These are phyloP conservation scores for Nicotiana knightiana DNA, from an alignment of 257 asterid species.

Conservation along the genomic window DNA sequence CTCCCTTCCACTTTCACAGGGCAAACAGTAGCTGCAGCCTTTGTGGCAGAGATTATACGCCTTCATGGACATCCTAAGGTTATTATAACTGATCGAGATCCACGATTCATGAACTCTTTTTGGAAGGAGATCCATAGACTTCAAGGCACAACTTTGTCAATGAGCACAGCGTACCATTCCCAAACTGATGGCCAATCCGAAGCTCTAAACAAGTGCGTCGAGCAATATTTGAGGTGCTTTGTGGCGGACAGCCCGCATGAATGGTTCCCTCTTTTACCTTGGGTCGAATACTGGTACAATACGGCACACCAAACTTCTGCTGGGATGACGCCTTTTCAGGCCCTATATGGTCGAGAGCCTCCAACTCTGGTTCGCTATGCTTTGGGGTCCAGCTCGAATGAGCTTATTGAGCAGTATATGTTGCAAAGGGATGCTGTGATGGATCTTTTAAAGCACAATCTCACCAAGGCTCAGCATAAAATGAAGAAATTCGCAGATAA, in stretches of 20 bases:
- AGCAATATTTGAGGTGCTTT: neutral
- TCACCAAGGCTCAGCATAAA: too few relatives aligned
- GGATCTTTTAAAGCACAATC: too few relatives aligned
- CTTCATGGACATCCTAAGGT: neutral
- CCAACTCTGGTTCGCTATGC: neutral
- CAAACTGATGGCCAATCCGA: constrained; percentile 1
- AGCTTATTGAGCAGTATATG: too few relatives aligned
- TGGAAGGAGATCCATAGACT: neutral
- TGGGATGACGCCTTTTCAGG: neutral
- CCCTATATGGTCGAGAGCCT: neutral
- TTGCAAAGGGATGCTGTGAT: too few relatives aligned
- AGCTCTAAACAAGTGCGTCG: neutral
- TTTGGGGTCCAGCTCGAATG: too few relatives aligned
- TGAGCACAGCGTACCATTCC: neutral
- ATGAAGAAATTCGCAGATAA: too few relatives aligned
- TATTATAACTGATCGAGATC: constrained; percentile 1
- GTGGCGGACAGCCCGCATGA: neutral
- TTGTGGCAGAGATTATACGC: neutral
- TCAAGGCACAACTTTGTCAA: neutral
- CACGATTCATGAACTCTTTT: neutral
- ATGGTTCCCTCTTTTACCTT: neutral
- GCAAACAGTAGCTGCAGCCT: neutral
- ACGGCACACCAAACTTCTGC: neutral
- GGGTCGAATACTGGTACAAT: neutral
- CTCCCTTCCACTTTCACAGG: neutral